Evolutionary conservation across 371 early-diverging fungal species (phyloP).

Genomic region (Syncephalastrum monosporum): DNA sequence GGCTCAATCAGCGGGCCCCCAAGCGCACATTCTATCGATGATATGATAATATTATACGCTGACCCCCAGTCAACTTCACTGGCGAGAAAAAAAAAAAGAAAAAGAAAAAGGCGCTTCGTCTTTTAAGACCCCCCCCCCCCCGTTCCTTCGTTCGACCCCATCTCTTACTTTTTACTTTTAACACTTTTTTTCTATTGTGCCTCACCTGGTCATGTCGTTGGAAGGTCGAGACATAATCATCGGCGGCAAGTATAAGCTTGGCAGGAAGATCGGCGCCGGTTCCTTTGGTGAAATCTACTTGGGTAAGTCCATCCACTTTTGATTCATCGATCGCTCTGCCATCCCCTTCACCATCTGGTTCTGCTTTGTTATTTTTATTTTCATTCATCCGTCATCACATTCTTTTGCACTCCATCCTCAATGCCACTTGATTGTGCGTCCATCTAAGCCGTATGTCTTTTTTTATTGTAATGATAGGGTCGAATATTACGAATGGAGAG

Average conservation of each 20-base stretch:
- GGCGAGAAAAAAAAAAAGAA: slow-evolving; percentile 7
- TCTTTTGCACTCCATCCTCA: not conserved
- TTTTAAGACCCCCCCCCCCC: not conserved
- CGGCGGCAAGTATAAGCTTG: slow-evolving; percentile 92
- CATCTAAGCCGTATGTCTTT: not conserved
- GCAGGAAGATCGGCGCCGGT: slow-evolving; percentile 97
- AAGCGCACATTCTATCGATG: too few relatives aligned
- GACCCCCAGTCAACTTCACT: not conserved
- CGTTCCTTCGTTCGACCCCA: not conserved
- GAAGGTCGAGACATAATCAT: slow-evolving; percentile 48
- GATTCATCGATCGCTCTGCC: not conserved
- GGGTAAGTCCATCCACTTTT: slow-evolving; percentile 50
- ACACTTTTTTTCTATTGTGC: not conserved
- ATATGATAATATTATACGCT: too few relatives aligned
- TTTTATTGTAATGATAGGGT: slow-evolving; percentile 52
- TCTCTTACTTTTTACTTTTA: slow-evolving; percentile 6
- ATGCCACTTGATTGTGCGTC: too few relatives aligned
- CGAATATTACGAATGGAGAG: slow-evolving; percentile 90
- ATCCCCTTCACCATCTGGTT: not conserved
- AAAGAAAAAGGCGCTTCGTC: slow-evolving; percentile 6
- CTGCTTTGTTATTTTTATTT: not conserved
- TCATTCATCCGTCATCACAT: not conserved
- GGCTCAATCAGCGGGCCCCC: too few relatives aligned
- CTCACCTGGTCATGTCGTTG: slow-evolving; percentile 31
- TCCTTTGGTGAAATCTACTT: slow-evolving; percentile 99